Base-by-base conservation (phyloP, 768 basidiomycete species). In the Amanita polypyramis region DNA sequence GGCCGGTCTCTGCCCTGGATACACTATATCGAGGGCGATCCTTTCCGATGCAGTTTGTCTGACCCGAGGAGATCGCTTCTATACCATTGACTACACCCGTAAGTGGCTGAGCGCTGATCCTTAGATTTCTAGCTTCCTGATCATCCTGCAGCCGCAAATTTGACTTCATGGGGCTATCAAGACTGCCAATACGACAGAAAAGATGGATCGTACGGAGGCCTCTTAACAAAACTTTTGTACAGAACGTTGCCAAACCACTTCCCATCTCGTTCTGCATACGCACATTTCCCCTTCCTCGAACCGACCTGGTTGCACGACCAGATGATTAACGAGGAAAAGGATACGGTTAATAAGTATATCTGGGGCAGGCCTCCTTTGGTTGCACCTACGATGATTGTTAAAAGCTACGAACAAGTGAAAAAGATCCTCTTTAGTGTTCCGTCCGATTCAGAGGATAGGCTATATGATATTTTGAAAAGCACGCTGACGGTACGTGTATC, bases 11-110 rank as follows among this genome's bases (percentile, higher is more conserved):
- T 89, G 86, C 60, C 86, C 86, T 4, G 85, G 86, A 21, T 89
- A 80, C 65, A 90, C 89, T 4, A 82, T 87, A 53, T 86, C 86
- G 5, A 73, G 89, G 37, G 84, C 86, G n/a, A 91, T 93, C 53
- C 69, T 93, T 11, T 72, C 80, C 9, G 86, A 89, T 58, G 87
- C 86, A 1, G 80, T 89, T 30, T 78, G 73, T 52, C 68, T 91
- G 49, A 77, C 75, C 25, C 77, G 88, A 27, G 87, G 89, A 5
- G 89, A 92, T 59, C 76, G 84, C 4, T 90, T 85, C 66, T 63
- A 86, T 53, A 89, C 88, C 0, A 70, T 73, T 7, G 85, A 89
- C 36, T 80, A 79, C 56, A 90, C 85, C 6, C 85, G 85, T 85
- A 54, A 17, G 83, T 67, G 17, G 14, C 12, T 11, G 14, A 21